Evolutionary conservation across 2,329 filamentous ascomycete genomes (phyloP), one percentile per base, ranked within the genome.

Genomic region (Hypoxylon sp.): DNA sequence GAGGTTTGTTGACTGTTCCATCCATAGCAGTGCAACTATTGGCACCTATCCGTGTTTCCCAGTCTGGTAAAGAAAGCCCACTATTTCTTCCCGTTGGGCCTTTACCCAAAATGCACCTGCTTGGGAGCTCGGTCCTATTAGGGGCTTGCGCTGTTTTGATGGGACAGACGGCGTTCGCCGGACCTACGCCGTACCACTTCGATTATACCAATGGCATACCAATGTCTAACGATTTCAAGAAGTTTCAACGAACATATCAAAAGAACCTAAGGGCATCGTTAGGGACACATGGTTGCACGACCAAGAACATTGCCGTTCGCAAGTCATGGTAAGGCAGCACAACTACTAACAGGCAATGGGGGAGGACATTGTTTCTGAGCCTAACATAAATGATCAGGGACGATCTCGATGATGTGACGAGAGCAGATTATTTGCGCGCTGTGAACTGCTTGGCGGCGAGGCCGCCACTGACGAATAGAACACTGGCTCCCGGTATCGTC

Each of bases 301-400:
- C 63, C 1, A 54, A 35, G 17, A 71, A 37, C 33, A 63, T 72
- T 13, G 33, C 60, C 19, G 44, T 67, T 35, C 64, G 70, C 22
- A 72, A 63, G 35, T 74, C 70, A 58, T 74, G 70, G 72, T 73
- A 54, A 66, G 66, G n/a, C 17, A 10, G 9, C 53, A 62, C 14
- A 42, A 42, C 24, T 5, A 11, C 24, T n/a, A 22, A 14, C 19
- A 59, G 10, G 9, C 8, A 44, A 8, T 5, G 17, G 10, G 19
- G 24, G 17, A n/a, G 42, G 17, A 29, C 37, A 2, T 33, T 33
- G 22, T 17, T 33, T 59, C 11, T n/a, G 44, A 13, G 2, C 24
- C 47, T 59, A 47, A 58, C 53, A 47, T 19, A 11, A 24, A n/a
- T 13, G 14, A 6, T 29, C 24, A 72, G 72, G 72, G 72, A 73